phyloP scores from a whole-genome alignment of 306 rosid species.

The Sechiopsis laciniata region DNA sequence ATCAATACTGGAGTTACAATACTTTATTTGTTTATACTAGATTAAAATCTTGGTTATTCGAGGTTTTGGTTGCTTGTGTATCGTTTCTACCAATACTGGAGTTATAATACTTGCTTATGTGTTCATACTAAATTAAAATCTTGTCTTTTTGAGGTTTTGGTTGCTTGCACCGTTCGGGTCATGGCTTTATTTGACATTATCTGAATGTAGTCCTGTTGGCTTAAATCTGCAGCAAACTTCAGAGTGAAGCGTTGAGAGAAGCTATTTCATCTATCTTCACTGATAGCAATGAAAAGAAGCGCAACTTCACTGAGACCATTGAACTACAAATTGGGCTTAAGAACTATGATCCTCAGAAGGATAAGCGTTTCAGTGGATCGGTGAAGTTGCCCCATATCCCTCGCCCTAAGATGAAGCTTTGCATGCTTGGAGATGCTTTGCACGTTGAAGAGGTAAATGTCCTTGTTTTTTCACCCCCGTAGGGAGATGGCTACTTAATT shows the following conservation, averaged over 20 bases:
- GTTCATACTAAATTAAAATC: not conserved
- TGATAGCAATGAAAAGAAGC: slow-evolving; percentile 48
- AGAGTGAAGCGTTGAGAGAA: slow-evolving; percentile 69
- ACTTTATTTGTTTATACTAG: too few relatives aligned
- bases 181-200: not conserved
- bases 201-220: not conserved
- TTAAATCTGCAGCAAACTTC: slow-evolving; percentile 57
- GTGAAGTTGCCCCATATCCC: slow-evolving; percentile 82
- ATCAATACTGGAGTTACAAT: not conserved
- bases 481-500: too few relatives aligned
- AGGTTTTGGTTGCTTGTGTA: too few relatives aligned
- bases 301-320: slow-evolving; percentile 69
- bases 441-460: slow-evolving; percentile 77
- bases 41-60: too few relatives aligned
- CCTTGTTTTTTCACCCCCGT: not conserved
- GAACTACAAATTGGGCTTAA: slow-evolving; percentile 81
- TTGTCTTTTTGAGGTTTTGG: not conserved
- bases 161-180: not conserved
- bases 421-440: slow-evolving; percentile 94
- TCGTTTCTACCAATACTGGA: not conserved
- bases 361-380: slow-evolving; percentile 80
- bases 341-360: slow-evolving; percentile 84
- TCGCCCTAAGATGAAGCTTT: slow-evolving; percentile 79
- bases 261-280: slow-evolving; percentile 42
- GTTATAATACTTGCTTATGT: not conserved